Conservation (phyloP, 495 filamentous ascomycete species). For the Lasiosphaeria hispida region DNA sequence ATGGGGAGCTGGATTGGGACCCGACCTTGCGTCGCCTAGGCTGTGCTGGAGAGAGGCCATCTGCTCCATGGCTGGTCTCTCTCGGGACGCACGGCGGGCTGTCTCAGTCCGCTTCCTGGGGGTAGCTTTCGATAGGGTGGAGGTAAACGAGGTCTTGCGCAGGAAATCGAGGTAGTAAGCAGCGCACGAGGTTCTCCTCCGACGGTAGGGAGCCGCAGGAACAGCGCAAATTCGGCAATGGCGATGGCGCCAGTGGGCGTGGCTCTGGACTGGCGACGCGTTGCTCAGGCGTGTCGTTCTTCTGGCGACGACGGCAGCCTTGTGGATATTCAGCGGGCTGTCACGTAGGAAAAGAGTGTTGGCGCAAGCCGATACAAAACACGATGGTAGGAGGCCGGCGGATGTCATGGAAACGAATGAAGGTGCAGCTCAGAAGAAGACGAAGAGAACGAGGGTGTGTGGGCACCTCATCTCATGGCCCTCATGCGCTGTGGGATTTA, state of each 20-base stretch:
- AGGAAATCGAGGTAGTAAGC: slow-evolving; percentile 21
- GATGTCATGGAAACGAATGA: slow-evolving; percentile 34
- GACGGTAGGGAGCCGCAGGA: slow-evolving; percentile 26
- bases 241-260: slow-evolving; percentile 21
- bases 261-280: background rate
- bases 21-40: slow-evolving; percentile 27
- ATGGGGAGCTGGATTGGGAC: slow-evolving; percentile 19
- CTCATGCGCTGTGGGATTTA: slow-evolving; percentile 25
- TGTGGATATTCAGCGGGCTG: slow-evolving; percentile 30
- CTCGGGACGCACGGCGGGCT: slow-evolving; percentile 2
- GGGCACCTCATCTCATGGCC: slow-evolving; percentile 37
- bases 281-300: slow-evolving; percentile 26
- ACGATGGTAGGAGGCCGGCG: slow-evolving; percentile 30
- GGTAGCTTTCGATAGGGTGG: slow-evolving; percentile 5
- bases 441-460: slow-evolving; percentile 24
- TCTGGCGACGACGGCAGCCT: slow-evolving; percentile 35
- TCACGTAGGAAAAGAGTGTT: slow-evolving; percentile 38
- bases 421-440: slow-evolving; percentile 25
- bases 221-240: slow-evolving; percentile 21
- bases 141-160: slow-evolving; percentile 26
- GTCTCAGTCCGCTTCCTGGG: slow-evolving; percentile 9
- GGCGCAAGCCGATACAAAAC: slow-evolving; percentile 34
- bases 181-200: slow-evolving; percentile 23
- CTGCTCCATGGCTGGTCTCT: slow-evolving; percentile 24
- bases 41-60: slow-evolving; percentile 29